Evolutionary conservation across 2,329 filamentous ascomycete species (phyloP).

Genomic region (Epichloe coenophiala): DNA sequence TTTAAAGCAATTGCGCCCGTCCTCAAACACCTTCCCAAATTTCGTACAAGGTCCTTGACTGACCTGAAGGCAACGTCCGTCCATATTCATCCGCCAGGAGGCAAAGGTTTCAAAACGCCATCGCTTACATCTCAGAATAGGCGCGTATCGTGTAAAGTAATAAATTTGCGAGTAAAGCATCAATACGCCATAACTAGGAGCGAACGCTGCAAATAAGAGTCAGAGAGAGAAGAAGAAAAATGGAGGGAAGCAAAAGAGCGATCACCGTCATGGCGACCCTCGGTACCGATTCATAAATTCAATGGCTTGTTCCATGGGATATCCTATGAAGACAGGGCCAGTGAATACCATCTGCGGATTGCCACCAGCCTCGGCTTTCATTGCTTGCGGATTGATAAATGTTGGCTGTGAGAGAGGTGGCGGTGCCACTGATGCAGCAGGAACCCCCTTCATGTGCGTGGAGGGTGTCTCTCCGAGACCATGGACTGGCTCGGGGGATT

Average conservation of each 20-base stretch:
- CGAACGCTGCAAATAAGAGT: constrained; percentile 1
- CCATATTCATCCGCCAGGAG: not conserved
- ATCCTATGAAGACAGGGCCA: constrained; percentile 88
- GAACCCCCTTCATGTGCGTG: constrained; percentile 8
- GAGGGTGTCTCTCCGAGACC: constrained; percentile 9
- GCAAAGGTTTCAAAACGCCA: constrained; percentile 1
- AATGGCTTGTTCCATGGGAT: constrained; percentile 71
- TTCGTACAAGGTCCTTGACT: not conserved
- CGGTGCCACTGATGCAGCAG: constrained; percentile 5
- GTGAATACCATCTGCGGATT: constrained; percentile 71
- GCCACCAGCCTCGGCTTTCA: constrained; percentile 17
- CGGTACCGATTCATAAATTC: constrained; percentile 53
- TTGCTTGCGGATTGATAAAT: constrained; percentile 34
- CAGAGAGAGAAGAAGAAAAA: not conserved
- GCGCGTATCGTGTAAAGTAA: constrained; percentile 1
- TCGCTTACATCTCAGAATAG: constrained; percentile 6
- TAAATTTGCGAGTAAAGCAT: not conserved
- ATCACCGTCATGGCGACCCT: constrained; percentile 12
- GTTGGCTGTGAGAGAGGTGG: constrained; percentile 26
- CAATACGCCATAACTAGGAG: constrained; percentile 1
- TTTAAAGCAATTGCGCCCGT: not conserved
- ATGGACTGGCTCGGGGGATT: constrained; percentile 5
- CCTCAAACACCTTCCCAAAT: not conserved
- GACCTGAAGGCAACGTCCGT: not conserved
- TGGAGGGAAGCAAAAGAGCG: not conserved